phyloP scores from a whole-genome alignment of 345 rosid species.

The Pistacia vera region DNA sequence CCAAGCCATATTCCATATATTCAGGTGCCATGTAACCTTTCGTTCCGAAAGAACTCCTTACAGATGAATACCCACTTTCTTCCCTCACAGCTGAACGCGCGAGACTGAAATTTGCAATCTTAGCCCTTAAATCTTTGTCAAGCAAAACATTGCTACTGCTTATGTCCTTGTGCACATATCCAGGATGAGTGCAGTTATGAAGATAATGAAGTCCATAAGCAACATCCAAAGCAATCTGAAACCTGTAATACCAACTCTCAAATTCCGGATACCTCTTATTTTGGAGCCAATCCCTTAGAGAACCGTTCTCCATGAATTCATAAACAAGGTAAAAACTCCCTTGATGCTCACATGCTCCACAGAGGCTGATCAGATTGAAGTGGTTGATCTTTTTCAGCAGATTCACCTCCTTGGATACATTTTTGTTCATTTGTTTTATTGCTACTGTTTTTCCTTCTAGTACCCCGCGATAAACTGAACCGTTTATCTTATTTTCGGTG shows the following conservation, averaged over 20 bases:
- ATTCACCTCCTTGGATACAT: constrained; percentile 40
- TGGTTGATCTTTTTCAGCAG: constrained; percentile 44
- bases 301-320: constrained; percentile 41
- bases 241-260: constrained; percentile 33
- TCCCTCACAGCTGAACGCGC: constrained; percentile 36
- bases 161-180: constrained; percentile 46
- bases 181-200: constrained; percentile 47
- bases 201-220: constrained; percentile 49
- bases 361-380: constrained; percentile 43
- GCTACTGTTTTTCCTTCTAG: constrained; percentile 32
- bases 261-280: constrained; percentile 11
- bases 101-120: constrained; percentile 43
- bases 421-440: constrained; percentile 36
- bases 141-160: constrained; percentile 43
- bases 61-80: constrained; percentile 22
- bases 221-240: constrained; percentile 51
- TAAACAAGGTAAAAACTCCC: constrained; percentile 44
- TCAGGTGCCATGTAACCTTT: constrained; percentile 52
- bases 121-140: constrained; percentile 36
- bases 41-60: constrained; percentile 28
- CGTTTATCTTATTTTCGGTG: constrained; percentile 26
- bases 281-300: constrained; percentile 42
- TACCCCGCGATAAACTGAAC: constrained; percentile 30
- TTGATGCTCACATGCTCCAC: constrained; percentile 32
- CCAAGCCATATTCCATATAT: constrained; percentile 39